A percentile compares a stretch with the other conserved stretches of the same genome.
Evolutionary conservation across 2,329 filamentous ascomycete genomes (phyloP).

Genomic region (Beauveria scarabaeidicola): DNA sequence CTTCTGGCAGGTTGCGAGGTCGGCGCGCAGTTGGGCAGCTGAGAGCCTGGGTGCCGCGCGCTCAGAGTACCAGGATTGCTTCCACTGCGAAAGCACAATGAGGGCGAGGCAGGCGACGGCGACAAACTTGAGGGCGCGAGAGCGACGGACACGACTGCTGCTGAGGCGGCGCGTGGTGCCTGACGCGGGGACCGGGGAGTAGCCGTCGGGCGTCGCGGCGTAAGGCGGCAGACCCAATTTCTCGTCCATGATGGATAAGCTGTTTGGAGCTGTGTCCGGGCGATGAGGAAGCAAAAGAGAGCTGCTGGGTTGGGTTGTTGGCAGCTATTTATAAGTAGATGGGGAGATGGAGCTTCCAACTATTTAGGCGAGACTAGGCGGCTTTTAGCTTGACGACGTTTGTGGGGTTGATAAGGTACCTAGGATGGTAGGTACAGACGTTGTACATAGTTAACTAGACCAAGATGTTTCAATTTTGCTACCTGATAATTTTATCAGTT

Average conservation of each 20-base stretch:
- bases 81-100: slow-evolving; percentile 42
- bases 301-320: not conserved
- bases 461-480: too few species aligned
- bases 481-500: too few species aligned
- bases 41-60: slow-evolving; percentile 35
- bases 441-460: too few species aligned
- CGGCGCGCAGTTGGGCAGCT: slow-evolving; percentile 40
- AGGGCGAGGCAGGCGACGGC: slow-evolving; percentile 41
- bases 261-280: not conserved
- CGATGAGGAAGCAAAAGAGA: not conserved
- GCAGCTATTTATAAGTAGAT: not conserved
- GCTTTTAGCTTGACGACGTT: not conserved
- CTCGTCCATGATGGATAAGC: slow-evolving; percentile 10
- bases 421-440: too few species aligned
- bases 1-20: slow-evolving; percentile 47
- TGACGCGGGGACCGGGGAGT: slow-evolving; percentile 13
- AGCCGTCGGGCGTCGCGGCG: slow-evolving; percentile 11
- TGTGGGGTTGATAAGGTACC: not conserved
- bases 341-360: not conserved
- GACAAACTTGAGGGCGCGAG: slow-evolving; percentile 34
- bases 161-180: slow-evolving; percentile 13
- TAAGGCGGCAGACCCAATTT: slow-evolving; percentile 12
- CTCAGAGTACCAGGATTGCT: slow-evolving; percentile 27
- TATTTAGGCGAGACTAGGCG: not conserved
- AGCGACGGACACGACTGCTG: slow-evolving; percentile 29